These are phyloP conservation scores for Fusarium sarcochroum DNA, from an alignment of 2,329 filamentous ascomycete species.

Conservation along the genomic window DNA sequence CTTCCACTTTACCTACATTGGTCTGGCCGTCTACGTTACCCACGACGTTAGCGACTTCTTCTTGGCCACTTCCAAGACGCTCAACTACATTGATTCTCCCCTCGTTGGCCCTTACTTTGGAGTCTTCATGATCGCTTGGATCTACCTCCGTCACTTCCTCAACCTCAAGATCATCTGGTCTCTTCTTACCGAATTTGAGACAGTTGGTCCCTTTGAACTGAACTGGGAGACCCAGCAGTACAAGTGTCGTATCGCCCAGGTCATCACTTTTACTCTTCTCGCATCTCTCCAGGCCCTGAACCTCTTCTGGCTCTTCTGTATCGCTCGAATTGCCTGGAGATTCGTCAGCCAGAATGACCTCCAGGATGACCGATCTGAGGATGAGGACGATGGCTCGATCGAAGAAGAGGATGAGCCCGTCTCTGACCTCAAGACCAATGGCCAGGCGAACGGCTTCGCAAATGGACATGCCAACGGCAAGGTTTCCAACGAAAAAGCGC, in stretches of 20 bases:
- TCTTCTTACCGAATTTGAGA: slow-evolving; percentile 81
- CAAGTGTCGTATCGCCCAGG: slow-evolving; percentile 79
- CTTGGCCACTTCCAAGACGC: slow-evolving; percentile 89
- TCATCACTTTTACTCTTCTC: slow-evolving; percentile 76
- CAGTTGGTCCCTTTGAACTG: slow-evolving; percentile 80
- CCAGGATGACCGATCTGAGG: slow-evolving; percentile 80
- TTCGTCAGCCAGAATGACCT: slow-evolving; percentile 73
- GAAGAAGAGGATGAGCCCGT: slow-evolving; percentile 64
- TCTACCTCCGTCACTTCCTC: slow-evolving; percentile 89
- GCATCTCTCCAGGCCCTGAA: slow-evolving; percentile 80
- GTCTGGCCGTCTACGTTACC: slow-evolving; percentile 92
- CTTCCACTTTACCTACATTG: slow-evolving; percentile 98
- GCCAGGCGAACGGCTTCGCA: slow-evolving; percentile 28
- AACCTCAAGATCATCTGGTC: slow-evolving; percentile 84
- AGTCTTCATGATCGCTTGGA: slow-evolving; percentile 85
- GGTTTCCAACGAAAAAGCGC: slow-evolving; percentile 18
- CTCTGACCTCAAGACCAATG: slow-evolving; percentile 44
- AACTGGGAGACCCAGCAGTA: slow-evolving; percentile 84
- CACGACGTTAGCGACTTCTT: slow-evolving; percentile 97
- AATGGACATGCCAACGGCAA: slow-evolving; percentile 41
- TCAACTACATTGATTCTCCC: slow-evolving; percentile 89
- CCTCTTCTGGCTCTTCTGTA: slow-evolving; percentile 85
- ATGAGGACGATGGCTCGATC: slow-evolving; percentile 64
- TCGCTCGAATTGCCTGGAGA: slow-evolving; percentile 80
- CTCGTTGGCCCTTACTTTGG: slow-evolving; percentile 88